These are phyloP conservation scores for Mortierella alpina DNA, from an alignment of 192 early-diverging fungal species.

Conservation along the genomic window DNA sequence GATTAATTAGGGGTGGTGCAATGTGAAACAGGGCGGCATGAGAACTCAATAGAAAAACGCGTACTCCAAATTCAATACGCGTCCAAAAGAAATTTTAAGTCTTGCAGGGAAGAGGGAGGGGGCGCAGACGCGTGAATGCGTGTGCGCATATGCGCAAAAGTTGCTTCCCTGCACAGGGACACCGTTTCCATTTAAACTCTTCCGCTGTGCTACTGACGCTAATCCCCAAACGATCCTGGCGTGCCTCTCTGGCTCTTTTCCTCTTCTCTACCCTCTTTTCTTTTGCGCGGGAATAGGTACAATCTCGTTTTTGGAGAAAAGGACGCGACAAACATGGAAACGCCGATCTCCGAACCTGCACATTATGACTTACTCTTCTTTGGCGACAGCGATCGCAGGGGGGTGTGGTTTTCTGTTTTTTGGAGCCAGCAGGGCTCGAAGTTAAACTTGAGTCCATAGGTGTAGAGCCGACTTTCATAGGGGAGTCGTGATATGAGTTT, in stretches of 20 bases:
- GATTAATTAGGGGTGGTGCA: not conserved
- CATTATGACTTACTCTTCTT: slow-evolving; percentile 25
- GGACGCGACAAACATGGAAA: not conserved
- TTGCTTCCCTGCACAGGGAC: not conserved
- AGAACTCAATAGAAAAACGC: not conserved
- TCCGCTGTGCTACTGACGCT: not conserved
- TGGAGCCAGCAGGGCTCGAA: slow-evolving; percentile 10
- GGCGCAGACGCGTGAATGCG: slow-evolving; percentile 3
- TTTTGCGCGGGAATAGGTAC: no score
- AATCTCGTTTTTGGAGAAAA: no score
- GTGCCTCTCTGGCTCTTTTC: no score
- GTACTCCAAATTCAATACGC: not conserved
- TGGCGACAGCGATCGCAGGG: slow-evolving; percentile 51
- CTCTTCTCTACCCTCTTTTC: no score
- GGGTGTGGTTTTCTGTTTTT: slow-evolving; percentile 44
- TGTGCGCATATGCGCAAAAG: not conserved
- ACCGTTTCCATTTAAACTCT: not conserved
- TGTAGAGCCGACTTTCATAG: slow-evolving; percentile 3
- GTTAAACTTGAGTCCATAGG: not conserved
- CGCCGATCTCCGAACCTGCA: not conserved
- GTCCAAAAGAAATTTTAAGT: not conserved
- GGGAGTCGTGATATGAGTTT: slow-evolving; percentile 5
- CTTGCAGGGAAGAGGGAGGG: not conserved
- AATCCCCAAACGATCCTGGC: no score
- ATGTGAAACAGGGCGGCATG: not conserved